These are phyloP conservation scores for Amanita molliuscula DNA, from an alignment of 768 basidiomycete genomes.

Conservation along the genomic window DNA sequence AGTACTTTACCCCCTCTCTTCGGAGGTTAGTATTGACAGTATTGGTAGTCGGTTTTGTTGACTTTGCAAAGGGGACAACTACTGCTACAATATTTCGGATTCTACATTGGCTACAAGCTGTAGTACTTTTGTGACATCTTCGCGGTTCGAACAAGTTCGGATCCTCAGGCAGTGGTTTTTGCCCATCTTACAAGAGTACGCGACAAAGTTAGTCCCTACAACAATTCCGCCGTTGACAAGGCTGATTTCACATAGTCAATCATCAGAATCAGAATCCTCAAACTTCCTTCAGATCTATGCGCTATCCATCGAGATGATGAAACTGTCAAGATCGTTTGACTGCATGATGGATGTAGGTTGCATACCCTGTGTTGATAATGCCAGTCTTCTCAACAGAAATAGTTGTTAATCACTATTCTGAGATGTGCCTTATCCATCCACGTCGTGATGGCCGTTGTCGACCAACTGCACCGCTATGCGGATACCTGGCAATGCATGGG, in stretches of 20 bases:
- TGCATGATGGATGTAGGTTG: constrained; percentile 56
- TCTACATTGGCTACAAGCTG: constrained; percentile 32
- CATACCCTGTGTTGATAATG: not conserved
- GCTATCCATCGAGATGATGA: constrained; percentile 49
- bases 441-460: constrained; percentile 51
- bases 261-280: constrained; percentile 20
- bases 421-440: constrained; percentile 41
- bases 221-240: not conserved
- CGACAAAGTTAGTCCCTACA: constrained; percentile 31
- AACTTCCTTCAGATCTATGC: constrained; percentile 45
- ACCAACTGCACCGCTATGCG: constrained; percentile 60
- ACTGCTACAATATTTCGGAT: constrained; percentile 21
- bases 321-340: constrained; percentile 51
- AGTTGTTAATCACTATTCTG: constrained; percentile 48
- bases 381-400: constrained; percentile 5
- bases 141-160: constrained; percentile 68
- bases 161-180: constrained; percentile 64
- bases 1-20: constrained; percentile 57
- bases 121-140: constrained; percentile 35
- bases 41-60: not conserved
- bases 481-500: constrained; percentile 77
- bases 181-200: constrained; percentile 50
- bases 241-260: constrained; percentile 8
- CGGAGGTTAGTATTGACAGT: constrained; percentile 31
- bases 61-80: not conserved